Base-by-base conservation (phyloP, 257 asterid genomes). In the Phtheirospermum japonicum region DNA sequence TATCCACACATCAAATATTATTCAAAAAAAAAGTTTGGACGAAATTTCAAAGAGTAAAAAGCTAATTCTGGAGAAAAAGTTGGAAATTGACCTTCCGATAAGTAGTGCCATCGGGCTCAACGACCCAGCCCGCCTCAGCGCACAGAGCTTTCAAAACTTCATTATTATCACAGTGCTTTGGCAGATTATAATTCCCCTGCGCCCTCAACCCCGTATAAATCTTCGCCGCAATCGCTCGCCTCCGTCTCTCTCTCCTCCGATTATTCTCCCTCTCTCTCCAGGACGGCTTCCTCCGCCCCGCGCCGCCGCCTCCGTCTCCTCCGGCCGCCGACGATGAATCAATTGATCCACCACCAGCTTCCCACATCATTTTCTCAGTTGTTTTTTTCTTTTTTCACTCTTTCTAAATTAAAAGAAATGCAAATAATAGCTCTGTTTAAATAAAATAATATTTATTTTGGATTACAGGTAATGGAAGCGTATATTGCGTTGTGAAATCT, bases 191-290 rank as follows among this genome's bases (percentile, higher is more conserved):
- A 66, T 93, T 85, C 65, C 99, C 99, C 71, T 87, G 99, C 7
- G 99, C 99, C 65, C 99, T 81, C 16, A 93, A 61, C 2, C 99
- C 99, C 0, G 93, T 12, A 56, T 89, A 93, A 70, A 93, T 81
- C 87, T 89, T 93, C 9, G 99, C 96, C 4, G 99, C 99, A 26
- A 93, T 73, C 23, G 97, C 97, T 57, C 97, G 85, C 71, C 99
- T 78, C 67, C 97, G 75, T 76, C 96, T 81, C 82, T 93, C 97
- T 71, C 97, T 84, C 82, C 95, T 84, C 94, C 90, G 64, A 65
- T 93, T 93, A 55, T 93, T 93, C 80, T 93, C 99, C 53, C 99
- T 83, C 75, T 93, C 99, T 57, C 95, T 81, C 92, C 92, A 85
- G 1, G 97, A 89, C 0, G 99, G 99, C 78, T 85, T 89, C 84